phyloP scores from a whole-genome alignment of 148 eudicot genomes.

The Silene conica region DNA sequence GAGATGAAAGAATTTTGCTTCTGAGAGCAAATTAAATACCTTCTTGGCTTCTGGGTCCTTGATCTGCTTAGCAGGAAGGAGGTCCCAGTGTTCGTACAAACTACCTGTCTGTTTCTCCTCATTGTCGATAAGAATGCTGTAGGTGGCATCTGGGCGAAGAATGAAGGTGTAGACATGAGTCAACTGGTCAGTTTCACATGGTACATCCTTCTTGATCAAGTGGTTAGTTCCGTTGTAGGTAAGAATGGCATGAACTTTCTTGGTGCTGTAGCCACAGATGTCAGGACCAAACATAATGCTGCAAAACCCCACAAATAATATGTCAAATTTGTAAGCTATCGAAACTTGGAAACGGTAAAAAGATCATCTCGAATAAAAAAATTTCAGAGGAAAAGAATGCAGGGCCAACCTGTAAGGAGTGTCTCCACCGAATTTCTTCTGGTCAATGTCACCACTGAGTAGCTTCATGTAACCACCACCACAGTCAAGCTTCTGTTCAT shows the following conservation, averaged over 20 bases:
- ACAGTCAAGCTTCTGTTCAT: conserved; percentile 96
- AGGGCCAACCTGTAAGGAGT: conserved; percentile 71
- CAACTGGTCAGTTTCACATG: conserved; percentile 94
- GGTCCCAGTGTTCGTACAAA: conserved; percentile 75
- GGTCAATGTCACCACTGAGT: conserved; percentile 79
- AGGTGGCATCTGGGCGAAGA: conserved; percentile 93
- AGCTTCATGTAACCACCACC: conserved; percentile 99
- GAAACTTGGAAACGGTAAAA: background rate
- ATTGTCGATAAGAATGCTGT: conserved; percentile 88
- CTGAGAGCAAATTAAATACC: conserved; percentile 26
- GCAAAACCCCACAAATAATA: conserved; percentile 24
- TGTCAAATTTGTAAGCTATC: background rate
- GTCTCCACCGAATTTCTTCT: conserved; percentile 91
- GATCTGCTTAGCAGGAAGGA: conserved; percentile 80
- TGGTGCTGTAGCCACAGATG: conserved; percentile 91
- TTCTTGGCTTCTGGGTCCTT: conserved; percentile 95
- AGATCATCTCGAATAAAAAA: background rate
- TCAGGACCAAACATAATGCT: conserved; percentile 99
- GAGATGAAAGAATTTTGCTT: background rate
- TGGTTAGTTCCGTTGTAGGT: conserved; percentile 66
- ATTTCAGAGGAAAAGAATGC: background rate
- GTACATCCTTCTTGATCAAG: conserved; percentile 93
- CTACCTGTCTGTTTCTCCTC: conserved; percentile 84
- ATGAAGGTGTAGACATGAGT: conserved; percentile 88
- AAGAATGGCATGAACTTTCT: conserved; percentile 91